Percentiles rank a stretch among this genome's conserved stretches.
Evolutionary conservation across 2,329 filamentous ascomycete species (phyloP).

Genomic region (Epichloe aotearoae): DNA sequence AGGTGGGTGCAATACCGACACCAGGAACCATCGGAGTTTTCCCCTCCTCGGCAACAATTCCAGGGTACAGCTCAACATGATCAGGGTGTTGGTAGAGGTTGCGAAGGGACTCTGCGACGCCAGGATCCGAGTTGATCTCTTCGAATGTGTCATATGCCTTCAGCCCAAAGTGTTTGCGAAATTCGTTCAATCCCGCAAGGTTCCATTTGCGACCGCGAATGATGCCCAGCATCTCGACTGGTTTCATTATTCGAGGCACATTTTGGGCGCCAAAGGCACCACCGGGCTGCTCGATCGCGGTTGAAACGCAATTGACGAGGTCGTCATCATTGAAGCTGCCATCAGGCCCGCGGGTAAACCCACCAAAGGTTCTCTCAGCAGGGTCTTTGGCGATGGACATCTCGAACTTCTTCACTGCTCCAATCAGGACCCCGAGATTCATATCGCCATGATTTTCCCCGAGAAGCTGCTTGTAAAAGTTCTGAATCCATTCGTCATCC

Average conservation of each 20-base stretch:
- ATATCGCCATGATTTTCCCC: slow-evolving; percentile 40
- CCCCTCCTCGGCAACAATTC: slow-evolving; percentile 61
- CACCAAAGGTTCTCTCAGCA: slow-evolving; percentile 51
- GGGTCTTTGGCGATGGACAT: slow-evolving; percentile 51
- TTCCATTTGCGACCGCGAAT: slow-evolving; percentile 67
- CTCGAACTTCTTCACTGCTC: slow-evolving; percentile 51
- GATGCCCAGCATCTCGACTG: slow-evolving; percentile 70
- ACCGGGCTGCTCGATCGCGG: slow-evolving; percentile 64
- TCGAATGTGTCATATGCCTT: slow-evolving; percentile 67
- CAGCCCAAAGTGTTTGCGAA: slow-evolving; percentile 68
- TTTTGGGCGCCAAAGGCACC: slow-evolving; percentile 62
- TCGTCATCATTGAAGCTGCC: slow-evolving; percentile 66
- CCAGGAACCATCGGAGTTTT: slow-evolving; percentile 63
- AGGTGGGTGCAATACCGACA: slow-evolving; percentile 61
- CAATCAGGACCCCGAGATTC: slow-evolving; percentile 45
- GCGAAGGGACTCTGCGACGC: slow-evolving; percentile 50
- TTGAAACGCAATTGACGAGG: slow-evolving; percentile 54
- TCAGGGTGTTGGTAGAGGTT: slow-evolving; percentile 67
- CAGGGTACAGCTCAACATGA: slow-evolving; percentile 68
- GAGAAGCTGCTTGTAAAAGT: slow-evolving; percentile 51
- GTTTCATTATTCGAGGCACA: slow-evolving; percentile 59
- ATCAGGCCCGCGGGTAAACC: slow-evolving; percentile 48
- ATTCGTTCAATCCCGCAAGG: slow-evolving; percentile 68
- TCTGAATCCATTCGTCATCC: slow-evolving; percentile 70
- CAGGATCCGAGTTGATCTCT: slow-evolving; percentile 68